phyloP scores from a whole-genome alignment of 2,329 filamentous ascomycete species.

The Chaetomium sp. region DNA sequence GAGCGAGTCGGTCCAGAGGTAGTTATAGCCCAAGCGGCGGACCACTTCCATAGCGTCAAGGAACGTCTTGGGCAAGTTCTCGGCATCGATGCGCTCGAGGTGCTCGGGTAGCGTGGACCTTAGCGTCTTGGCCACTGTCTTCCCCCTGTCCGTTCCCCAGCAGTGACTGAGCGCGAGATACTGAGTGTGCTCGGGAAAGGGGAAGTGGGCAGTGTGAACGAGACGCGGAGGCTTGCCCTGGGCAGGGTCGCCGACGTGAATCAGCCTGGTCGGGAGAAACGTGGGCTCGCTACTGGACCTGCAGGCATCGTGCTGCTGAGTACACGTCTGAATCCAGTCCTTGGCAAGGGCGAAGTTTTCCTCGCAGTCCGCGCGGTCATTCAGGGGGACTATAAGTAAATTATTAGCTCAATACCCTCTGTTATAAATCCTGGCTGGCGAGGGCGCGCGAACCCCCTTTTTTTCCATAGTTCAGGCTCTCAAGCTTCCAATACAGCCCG shows the following conservation, averaged over 20 bases:
- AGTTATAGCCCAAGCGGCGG: constrained; percentile 1
- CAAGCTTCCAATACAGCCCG: constrained; percentile 1
- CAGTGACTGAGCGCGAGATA: constrained; percentile 7
- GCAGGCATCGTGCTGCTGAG: constrained; percentile 1
- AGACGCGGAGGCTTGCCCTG: background rate
- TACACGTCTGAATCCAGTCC: background rate
- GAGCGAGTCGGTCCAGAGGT: too few species aligned
- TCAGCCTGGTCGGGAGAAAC: constrained; percentile 4
- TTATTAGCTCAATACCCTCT: background rate
- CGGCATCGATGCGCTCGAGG: background rate
- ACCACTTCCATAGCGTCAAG: background rate
- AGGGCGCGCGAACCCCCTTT: background rate
- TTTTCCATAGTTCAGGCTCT: background rate
- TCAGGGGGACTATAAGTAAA: background rate
- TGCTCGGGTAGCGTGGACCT: background rate
- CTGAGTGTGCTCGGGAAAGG: constrained; percentile 3
- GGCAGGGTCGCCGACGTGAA: constrained; percentile 4
- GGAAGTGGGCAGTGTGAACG: background rate
- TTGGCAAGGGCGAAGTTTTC: constrained; percentile 4
- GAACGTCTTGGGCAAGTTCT: constrained; percentile 3
- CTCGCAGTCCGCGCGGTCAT: constrained; percentile 1
- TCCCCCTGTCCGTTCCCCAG: constrained; percentile 6
- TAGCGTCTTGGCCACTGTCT: constrained; percentile 1
- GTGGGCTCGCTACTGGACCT: background rate
- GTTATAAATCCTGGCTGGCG: too few species aligned